These are phyloP conservation scores for Aspergillus fumigatiaffinis DNA, from an alignment of 2,329 filamentous ascomycete species.

Conservation along the genomic window DNA sequence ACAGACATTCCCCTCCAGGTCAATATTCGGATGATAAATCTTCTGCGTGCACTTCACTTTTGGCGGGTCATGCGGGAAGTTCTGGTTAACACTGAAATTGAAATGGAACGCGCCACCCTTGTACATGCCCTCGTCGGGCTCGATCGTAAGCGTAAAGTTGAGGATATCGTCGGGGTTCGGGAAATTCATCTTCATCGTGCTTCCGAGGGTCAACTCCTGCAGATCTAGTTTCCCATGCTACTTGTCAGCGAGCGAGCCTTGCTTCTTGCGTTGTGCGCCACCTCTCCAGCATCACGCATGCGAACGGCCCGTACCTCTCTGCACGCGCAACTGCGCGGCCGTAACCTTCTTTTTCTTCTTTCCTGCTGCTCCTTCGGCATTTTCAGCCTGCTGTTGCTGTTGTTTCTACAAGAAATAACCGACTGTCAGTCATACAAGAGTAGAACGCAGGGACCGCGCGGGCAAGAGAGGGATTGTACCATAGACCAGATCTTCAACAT, in stretches of 20 bases:
- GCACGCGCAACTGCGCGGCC: constrained; percentile 87
- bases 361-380: constrained; percentile 72
- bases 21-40: constrained; percentile 99
- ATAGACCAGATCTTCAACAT: constrained; percentile 99
- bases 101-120: constrained; percentile 84
- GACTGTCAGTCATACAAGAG: neutral
- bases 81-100: constrained; percentile 86
- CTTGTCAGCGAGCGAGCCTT: neutral
- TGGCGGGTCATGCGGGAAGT: constrained; percentile 94
- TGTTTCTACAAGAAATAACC: constrained; percentile 41
- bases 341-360: constrained; percentile 99
- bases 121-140: constrained; percentile 66
- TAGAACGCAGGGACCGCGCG: neutral
- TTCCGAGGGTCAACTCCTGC: constrained; percentile 48
- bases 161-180: constrained; percentile 56
- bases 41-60: constrained; percentile 97
- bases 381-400: constrained; percentile 97
- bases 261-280: neutral
- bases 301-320: constrained; percentile 66
- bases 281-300: neutral
- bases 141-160: constrained; percentile 48
- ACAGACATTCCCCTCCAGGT: constrained; percentile 95
- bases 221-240: constrained; percentile 33
- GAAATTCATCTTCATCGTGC: constrained; percentile 57
- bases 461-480: constrained; percentile 52